Base-by-base conservation (phyloP, 164 flowering plant species). In the Vitis cinerea region DNA sequence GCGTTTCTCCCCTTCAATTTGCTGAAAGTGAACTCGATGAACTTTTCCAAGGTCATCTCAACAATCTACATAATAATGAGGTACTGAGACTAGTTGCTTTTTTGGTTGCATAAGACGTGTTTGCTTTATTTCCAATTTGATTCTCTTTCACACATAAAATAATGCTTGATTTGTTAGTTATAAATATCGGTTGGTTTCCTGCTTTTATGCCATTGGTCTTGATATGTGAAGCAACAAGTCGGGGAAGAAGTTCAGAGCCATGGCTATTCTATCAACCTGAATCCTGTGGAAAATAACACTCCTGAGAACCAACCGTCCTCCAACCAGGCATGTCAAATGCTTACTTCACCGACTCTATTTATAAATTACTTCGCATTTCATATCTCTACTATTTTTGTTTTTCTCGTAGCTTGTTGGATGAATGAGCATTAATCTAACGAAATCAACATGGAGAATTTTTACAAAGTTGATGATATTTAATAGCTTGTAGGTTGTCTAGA, bases 201-300 rank as follows among this genome's bases (percentile, higher is more conserved):
- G 4, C 44, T 37, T 37, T 37, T 6, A 37, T 37, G 4, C 7
- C 7, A 37, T 37, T 37, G 4, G 56, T n/a, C 7, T 55, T 68
- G 23, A 27, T 64, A 23, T 12, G 13, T 63, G 65, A 9, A 68
- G 76, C 51, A 51, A 31, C 63, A 58, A 31, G 71, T n/a, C 50
- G 72, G 29, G 2, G 64, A 63, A 31, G 60, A 48, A 51, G n/a
- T 69, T n/a, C 2, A 10, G 50, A 74, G 49, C 64, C 69, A 3
- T 23, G 37, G 13, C 19, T 74, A 37, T 64, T 9, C 19, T 74
- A 37, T 64, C 6, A 47, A 49, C n/a, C 12, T 50, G 1, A 58
- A 64, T 58, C 55, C 59, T 55, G 17, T 64, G 12, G 61, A 62
- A 2, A 49, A 29, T 1, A 30, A 49, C 48, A 23, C 63, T 61